A percentile compares a stretch with the other conserved stretches of the same genome.
These are phyloP conservation scores for Trametes coccinea DNA, from an alignment of 768 basidiomycete species.

Conservation along the genomic window DNA sequence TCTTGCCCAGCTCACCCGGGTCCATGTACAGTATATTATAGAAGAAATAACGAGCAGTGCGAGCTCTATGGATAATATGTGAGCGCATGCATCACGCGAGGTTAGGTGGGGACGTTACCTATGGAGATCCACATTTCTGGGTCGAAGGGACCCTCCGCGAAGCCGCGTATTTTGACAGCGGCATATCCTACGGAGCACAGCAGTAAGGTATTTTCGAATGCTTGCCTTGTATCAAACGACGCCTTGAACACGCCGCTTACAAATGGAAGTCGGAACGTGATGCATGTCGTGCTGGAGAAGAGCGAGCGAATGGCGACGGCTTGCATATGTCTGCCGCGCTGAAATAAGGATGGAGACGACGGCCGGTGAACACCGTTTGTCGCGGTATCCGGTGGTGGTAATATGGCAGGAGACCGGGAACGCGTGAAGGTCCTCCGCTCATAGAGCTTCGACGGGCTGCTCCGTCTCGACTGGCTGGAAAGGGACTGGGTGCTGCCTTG, in stretches of 20 bases:
- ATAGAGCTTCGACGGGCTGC: slow-evolving; percentile 34
- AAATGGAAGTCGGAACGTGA: slow-evolving; percentile 47
- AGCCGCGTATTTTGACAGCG: slow-evolving; percentile 46
- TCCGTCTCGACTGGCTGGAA: slow-evolving; percentile 44
- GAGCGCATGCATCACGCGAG: slow-evolving; percentile 1
- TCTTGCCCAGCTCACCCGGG: slow-evolving; percentile 50
- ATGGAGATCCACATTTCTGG: slow-evolving; percentile 47
- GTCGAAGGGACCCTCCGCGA: slow-evolving; percentile 31
- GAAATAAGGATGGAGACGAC: slow-evolving; percentile 45
- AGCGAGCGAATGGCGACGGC: slow-evolving; percentile 34
- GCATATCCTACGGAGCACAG: slow-evolving; percentile 62
- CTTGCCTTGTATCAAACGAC: slow-evolving; percentile 60
- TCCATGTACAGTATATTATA: slow-evolving; percentile 61
- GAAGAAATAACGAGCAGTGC: slow-evolving; percentile 53
- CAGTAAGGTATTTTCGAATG: slow-evolving; percentile 65
- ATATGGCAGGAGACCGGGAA: slow-evolving; percentile 66
- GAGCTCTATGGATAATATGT: slow-evolving; percentile 48
- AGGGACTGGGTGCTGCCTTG: slow-evolving; percentile 16
- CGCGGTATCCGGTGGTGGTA: slow-evolving; percentile 29
- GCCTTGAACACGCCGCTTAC: slow-evolving; percentile 45
- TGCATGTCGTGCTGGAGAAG: slow-evolving; percentile 49
- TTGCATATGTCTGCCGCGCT: slow-evolving; percentile 41
- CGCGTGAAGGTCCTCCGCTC: slow-evolving; percentile 59
- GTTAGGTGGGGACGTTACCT: slow-evolving; percentile 39
- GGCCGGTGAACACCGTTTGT: slow-evolving; percentile 34